Evolutionary conservation across 2,329 filamentous ascomycete species (phyloP), one percentile per base, ranked within the genome.

Genomic region (Domatiomyces globalis): DNA sequence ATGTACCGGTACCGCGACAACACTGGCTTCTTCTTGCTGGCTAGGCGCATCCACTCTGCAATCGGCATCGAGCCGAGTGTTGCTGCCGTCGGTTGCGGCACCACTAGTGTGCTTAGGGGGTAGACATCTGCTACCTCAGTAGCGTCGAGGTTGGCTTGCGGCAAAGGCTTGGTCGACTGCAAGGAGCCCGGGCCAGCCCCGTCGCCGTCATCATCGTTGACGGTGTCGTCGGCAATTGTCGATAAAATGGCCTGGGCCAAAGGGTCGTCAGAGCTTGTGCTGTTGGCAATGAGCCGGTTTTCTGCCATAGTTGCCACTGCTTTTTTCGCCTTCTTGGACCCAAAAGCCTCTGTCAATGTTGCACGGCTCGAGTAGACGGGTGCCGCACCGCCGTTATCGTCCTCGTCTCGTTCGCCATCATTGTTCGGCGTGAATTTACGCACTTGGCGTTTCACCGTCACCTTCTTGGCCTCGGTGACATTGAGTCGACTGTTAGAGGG

Each of bases 371-470:
- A 56, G 3, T 49, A 8, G 66, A 52, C 62, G 60, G 63, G 70
- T 65, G 43, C 18, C 1, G 46, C 56, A 22, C 63, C 63, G 18
- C 45, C 52, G 8, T 53, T 52, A 43, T 58, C 53, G 10, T 58
- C 56, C 6, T 54, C 57, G 27, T 51, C 49, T 36, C 50, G 48
- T 10, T 58, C 54, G 19, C 58, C 56, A 15, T 61, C 57, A 8
- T 49, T 54, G 36, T 48, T 49, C 22, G 20, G 58, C 47, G 62
- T 62, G 3, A 58, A 54, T 49, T 61, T 65, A 45, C 69, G 63
- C 20, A 73, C 59, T 45, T 62, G 72, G 51, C 72, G 74, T 46
- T 77, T 71, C n/a, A 82, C 66, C 4, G 71, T 75, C 49, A 81
- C 64, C 60, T 75, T 73, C 52, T 74, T 75, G 19, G 73, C 73